phyloP scores from a whole-genome alignment of 2,329 filamentous ascomycete genomes.

The Cercospora sp. region DNA sequence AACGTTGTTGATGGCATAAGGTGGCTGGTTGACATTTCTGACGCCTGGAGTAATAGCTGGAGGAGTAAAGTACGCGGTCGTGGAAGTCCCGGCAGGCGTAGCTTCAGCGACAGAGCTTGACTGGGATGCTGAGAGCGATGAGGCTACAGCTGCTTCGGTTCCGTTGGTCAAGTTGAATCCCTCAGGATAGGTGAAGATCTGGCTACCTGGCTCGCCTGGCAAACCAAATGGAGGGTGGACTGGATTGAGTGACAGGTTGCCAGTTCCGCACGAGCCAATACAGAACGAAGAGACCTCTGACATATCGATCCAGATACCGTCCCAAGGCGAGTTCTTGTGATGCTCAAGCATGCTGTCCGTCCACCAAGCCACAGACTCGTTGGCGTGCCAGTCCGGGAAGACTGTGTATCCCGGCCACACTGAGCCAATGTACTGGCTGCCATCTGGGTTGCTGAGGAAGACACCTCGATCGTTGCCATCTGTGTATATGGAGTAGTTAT shows the following conservation, averaged over 20 bases:
- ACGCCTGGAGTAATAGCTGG: slow-evolving; percentile 32
- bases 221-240: slow-evolving; percentile 66
- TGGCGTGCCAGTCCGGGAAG: slow-evolving; percentile 61
- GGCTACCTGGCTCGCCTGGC: slow-evolving; percentile 63
- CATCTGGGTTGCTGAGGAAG: slow-evolving; percentile 41
- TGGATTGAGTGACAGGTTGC: slow-evolving; percentile 65
- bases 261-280: slow-evolving; percentile 68
- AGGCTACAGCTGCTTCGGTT: slow-evolving; percentile 64
- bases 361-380: slow-evolving; percentile 62
- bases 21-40: slow-evolving; percentile 36
- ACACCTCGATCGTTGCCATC: slow-evolving; percentile 38
- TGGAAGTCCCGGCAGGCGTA: slow-evolving; percentile 25
- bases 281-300: slow-evolving; percentile 65
- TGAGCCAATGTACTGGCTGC: slow-evolving; percentile 48
- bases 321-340: slow-evolving; percentile 55
- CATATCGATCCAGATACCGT: slow-evolving; percentile 63
- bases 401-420: slow-evolving; percentile 59
- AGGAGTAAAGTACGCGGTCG: slow-evolving; percentile 26
- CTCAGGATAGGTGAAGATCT: slow-evolving; percentile 63
- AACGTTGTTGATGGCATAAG: slow-evolving; percentile 44
- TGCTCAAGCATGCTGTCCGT: slow-evolving; percentile 54
- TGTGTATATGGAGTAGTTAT: slow-evolving; percentile 54
- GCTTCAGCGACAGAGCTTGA: slow-evolving; percentile 43
- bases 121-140: slow-evolving; percentile 56
- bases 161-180: slow-evolving; percentile 68